These are phyloP conservation scores for Coemansia guatemalensis DNA, from an alignment of 192 early-diverging fungal species.

Conservation along the genomic window DNA sequence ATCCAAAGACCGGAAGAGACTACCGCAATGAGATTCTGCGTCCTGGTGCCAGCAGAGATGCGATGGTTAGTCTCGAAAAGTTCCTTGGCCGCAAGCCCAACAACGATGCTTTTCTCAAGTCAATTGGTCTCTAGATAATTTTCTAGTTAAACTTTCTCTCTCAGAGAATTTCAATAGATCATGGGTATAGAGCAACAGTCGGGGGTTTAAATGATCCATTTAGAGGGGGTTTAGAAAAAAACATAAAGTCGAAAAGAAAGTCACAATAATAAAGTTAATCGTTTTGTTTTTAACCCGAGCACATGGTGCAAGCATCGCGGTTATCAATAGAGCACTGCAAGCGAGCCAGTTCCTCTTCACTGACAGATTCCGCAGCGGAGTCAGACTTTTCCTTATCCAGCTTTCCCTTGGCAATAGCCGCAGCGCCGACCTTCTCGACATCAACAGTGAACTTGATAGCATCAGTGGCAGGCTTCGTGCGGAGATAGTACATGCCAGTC, in stretches of 20 bases:
- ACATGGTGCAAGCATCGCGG: constrained; percentile 89
- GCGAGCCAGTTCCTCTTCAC: constrained; percentile 64
- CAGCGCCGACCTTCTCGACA: constrained; percentile 58
- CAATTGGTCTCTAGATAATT: no score
- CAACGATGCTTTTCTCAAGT: constrained; percentile 66
- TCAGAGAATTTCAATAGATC: no score
- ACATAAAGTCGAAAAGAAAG: not conserved
- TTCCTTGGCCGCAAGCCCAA: constrained; percentile 79
- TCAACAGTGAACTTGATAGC: constrained; percentile 99
- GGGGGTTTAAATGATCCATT: no score
- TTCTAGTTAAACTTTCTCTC: no score
- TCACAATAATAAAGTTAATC: not conserved
- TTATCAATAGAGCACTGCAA: constrained; percentile 92
- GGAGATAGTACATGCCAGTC: constrained; percentile 99
- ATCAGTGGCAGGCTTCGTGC: constrained; percentile 92
- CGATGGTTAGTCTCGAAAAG: constrained; percentile 59
- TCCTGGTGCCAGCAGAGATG: constrained; percentile 57
- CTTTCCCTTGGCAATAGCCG: constrained; percentile 40
- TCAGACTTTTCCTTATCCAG: constrained; percentile 19
- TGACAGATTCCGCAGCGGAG: constrained; percentile 35
- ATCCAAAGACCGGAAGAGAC: constrained; percentile 56
- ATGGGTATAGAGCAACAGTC: no score
- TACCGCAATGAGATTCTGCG: constrained; percentile 63
- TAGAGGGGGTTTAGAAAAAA: not conserved
- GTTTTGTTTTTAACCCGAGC: constrained; percentile 62